Percentiles rank a stretch among this genome's conserved stretches.
Evolutionary conservation across 495 filamentous ascomycete species (phyloP).

Genomic region (Friedmanniomyces simplex): DNA sequence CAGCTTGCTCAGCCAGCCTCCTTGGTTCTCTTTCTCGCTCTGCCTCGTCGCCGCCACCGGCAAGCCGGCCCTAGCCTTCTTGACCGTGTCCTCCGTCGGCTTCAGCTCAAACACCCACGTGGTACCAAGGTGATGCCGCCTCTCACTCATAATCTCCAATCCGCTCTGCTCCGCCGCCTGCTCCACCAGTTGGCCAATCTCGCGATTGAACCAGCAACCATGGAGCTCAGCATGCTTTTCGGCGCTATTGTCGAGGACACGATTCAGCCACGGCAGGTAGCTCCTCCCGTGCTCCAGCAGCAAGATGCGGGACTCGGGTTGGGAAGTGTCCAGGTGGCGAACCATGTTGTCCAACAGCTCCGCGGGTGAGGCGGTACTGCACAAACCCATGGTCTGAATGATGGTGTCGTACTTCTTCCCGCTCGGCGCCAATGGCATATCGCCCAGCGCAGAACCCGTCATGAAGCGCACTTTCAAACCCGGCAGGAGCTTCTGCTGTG

Average conservation of each 20-base stretch:
- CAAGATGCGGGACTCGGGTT: conserved; percentile 45
- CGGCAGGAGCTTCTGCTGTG: not conserved
- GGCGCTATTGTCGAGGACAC: conserved; percentile 64
- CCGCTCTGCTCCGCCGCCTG: conserved; percentile 48
- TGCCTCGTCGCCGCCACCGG: not conserved
- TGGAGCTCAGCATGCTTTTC: conserved; percentile 66
- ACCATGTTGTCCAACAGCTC: conserved; percentile 40
- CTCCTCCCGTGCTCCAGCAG: conserved; percentile 88
- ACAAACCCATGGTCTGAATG: conserved; percentile 87
- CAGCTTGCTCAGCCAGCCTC: not conserved
- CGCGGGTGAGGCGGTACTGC: conserved; percentile 68
- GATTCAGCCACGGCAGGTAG: conserved; percentile 66
- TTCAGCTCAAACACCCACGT: conserved; percentile 56
- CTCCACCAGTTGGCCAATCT: conserved; percentile 68
- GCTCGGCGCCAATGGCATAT: conserved; percentile 13
- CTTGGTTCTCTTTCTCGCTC: not conserved
- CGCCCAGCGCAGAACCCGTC: conserved; percentile 31
- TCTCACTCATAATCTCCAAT: conserved; percentile 62
- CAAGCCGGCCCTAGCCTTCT: not conserved
- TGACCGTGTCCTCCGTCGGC: conserved; percentile 25
- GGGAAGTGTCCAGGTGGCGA: conserved; percentile 9
- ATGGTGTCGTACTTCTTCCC: conserved; percentile 65
- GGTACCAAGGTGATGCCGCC: conserved; percentile 66
- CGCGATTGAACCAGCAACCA: conserved; percentile 97
- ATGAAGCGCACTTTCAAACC: conserved; percentile 28